A percentile compares a stretch with the other conserved stretches of the same genome.
Evolutionary conservation across 805 yeast genomes (phyloP).

Genomic region (Ogataea paraovalis): DNA sequence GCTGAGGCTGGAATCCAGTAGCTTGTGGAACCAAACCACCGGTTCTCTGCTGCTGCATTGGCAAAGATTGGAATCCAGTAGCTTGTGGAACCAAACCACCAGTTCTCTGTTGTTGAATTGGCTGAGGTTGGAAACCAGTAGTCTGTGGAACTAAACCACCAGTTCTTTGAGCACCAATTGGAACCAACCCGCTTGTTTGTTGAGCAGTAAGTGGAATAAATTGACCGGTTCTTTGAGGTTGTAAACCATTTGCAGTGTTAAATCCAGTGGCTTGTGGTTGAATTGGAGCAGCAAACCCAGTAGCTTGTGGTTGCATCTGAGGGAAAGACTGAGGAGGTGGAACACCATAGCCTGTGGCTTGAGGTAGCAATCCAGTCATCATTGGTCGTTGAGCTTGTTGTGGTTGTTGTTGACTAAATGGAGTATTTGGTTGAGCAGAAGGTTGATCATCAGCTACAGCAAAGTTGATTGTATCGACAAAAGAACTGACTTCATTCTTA

Average conservation of each 20-base stretch:
- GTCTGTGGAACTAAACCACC: conserved; percentile 15
- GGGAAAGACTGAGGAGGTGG: conserved; percentile 42
- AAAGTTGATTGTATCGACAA: conserved; percentile 85
- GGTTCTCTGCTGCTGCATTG: conserved; percentile 18
- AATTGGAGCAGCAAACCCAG: conserved; percentile 29
- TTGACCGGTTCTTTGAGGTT: conserved; percentile 70
- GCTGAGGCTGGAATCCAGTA: conserved; percentile 34
- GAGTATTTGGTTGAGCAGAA: conserved; percentile 4
- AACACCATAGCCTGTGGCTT: conserved; percentile 20
- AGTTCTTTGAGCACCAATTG: conserved; percentile 23
- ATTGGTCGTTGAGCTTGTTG: conserved; percentile 25
- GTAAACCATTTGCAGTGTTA: conserved; percentile 34
- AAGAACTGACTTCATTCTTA: conserved; percentile 79
- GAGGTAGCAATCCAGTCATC: conserved; percentile 27
- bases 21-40: conserved; percentile 31
- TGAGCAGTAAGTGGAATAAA: conserved; percentile 42
- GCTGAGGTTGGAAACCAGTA: conserved; percentile 26
- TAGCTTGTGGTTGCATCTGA: conserved; percentile 35
- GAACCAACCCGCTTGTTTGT: conserved; percentile 28
- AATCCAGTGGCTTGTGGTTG: conserved; percentile 40
- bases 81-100: conserved; percentile 42
- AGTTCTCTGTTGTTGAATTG: conserved; percentile 49
- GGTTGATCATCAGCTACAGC: conserved; percentile 52
- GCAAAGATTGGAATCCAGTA: conserved; percentile 41
- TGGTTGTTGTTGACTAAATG: conserved; percentile 17